Percentiles rank a stretch among this genome's conserved stretches.
Evolutionary conservation across 331 rosid species (phyloP).

Genomic region (Acacia concinna): DNA sequence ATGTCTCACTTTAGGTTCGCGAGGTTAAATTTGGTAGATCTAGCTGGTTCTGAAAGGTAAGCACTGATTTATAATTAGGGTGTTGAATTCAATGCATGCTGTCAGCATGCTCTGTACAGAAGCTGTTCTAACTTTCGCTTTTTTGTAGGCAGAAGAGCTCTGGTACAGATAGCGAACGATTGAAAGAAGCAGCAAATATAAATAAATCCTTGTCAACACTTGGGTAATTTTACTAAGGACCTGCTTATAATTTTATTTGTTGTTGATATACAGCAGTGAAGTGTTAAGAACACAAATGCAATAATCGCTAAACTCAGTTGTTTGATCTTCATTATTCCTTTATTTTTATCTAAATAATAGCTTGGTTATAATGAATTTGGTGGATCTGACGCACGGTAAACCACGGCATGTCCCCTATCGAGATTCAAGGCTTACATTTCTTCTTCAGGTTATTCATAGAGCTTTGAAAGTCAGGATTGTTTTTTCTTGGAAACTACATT

Average conservation of each 20-base stretch:
- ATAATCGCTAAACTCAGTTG: slow-evolving; percentile 3
- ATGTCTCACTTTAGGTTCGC: slow-evolving; percentile 86
- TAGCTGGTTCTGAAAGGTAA: slow-evolving; percentile 98
- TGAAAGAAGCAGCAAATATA: slow-evolving; percentile 94
- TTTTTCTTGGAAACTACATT: neutral
- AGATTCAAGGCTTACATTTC: slow-evolving; percentile 96
- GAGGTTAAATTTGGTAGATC: slow-evolving; percentile 89
- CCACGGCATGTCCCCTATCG: slow-evolving; percentile 98
- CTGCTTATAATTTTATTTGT: slow-evolving; percentile 29
- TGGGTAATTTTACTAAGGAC: slow-evolving; percentile 56
- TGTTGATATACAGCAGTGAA: slow-evolving; percentile 18
- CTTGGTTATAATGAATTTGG: slow-evolving; percentile 95
- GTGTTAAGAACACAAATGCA: slow-evolving; percentile 8
- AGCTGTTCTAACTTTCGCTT: slow-evolving; percentile 32
- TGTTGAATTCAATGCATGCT: slow-evolving; percentile 1
- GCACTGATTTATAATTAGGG: slow-evolving; percentile 13
- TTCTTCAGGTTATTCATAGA: slow-evolving; percentile 76
- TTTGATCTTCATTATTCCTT: slow-evolving; percentile 31
- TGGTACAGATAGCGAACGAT: slow-evolving; percentile 89
- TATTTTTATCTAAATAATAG: slow-evolving; percentile 48
- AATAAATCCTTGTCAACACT: slow-evolving; percentile 93
- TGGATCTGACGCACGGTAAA: slow-evolving; percentile 90
- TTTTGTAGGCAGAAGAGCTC: slow-evolving; percentile 89
- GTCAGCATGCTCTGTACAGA: slow-evolving; percentile 20
- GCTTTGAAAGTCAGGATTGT: slow-evolving; percentile 21